Evolutionary conservation across 345 rosid genomes (phyloP).

Genomic region (Stellera chamaejasme): DNA sequence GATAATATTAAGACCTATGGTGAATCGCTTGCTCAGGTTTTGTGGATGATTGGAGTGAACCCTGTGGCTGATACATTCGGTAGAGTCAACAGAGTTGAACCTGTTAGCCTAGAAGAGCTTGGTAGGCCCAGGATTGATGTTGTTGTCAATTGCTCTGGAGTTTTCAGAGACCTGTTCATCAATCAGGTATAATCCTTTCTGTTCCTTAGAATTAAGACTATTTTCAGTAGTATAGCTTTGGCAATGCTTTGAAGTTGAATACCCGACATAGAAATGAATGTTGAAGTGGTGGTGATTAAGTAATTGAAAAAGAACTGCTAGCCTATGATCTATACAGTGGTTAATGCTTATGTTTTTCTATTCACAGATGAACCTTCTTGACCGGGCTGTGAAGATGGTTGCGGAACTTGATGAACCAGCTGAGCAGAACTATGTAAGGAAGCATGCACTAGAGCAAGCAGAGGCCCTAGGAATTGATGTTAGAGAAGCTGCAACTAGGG

Average conservation of each 20-base stretch:
- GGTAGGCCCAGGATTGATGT: constrained; percentile 99
- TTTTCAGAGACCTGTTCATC: constrained; percentile 94
- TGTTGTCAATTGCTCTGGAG: constrained; percentile 97
- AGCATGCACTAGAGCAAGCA: constrained; percentile 92
- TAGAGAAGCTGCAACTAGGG: constrained; percentile 91
- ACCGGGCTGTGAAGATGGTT: constrained; percentile 95
- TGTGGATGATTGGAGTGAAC: constrained; percentile 97
- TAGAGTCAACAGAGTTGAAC: constrained; percentile 85
- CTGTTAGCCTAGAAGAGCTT: constrained; percentile 88
- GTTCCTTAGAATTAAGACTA: not conserved
- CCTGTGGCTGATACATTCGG: constrained; percentile 91
- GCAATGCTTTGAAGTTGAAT: too few species aligned
- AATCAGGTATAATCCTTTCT: constrained; percentile 54
- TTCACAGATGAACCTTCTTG: constrained; percentile 89
- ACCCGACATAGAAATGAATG: too few species aligned
- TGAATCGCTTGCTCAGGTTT: constrained; percentile 90
- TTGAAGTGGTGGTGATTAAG: too few species aligned
- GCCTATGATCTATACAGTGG: too few species aligned
- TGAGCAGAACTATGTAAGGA: constrained; percentile 79
- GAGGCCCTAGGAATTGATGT: constrained; percentile 64
- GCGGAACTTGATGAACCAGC: constrained; percentile 94
- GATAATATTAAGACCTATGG: constrained; percentile 98
- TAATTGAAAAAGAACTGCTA: too few species aligned
- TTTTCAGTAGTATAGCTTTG: too few species aligned
- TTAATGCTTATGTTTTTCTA: not conserved